These are phyloP conservation scores for Calocybe cyanea DNA, from an alignment of 768 basidiomycete species.

Conservation along the genomic window DNA sequence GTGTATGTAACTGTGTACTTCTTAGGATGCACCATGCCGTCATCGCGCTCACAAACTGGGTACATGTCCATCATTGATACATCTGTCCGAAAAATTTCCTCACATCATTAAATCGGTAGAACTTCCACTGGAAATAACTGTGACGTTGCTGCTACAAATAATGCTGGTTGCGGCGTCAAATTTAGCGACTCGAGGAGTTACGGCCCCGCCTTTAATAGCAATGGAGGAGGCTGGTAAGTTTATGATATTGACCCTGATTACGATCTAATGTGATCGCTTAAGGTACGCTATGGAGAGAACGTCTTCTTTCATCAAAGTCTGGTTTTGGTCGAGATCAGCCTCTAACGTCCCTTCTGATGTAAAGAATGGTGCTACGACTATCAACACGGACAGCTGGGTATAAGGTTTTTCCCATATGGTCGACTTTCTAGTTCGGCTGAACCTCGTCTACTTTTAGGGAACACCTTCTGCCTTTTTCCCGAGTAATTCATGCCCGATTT, in stretches of 20 bases:
- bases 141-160: slow-evolving; percentile 41
- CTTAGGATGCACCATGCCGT: slow-evolving; percentile 52
- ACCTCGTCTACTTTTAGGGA: slow-evolving; percentile 33
- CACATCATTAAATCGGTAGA: slow-evolving; percentile 19
- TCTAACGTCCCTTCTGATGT: slow-evolving; percentile 44
- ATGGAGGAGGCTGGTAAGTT: slow-evolving; percentile 60
- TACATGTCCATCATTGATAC: slow-evolving; percentile 16
- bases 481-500: slow-evolving; percentile 52
- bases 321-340: slow-evolving; percentile 62
- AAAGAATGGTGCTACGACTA: slow-evolving; percentile 30
- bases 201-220: slow-evolving; percentile 53
- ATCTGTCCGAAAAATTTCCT: neutral
- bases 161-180: slow-evolving; percentile 55
- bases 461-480: slow-evolving; percentile 62
- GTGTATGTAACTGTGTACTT: neutral
- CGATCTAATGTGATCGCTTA: neutral
- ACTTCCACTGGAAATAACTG: slow-evolving; percentile 42
- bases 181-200: slow-evolving; percentile 40
- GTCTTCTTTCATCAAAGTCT: slow-evolving; percentile 53
- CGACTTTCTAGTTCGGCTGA: neutral
- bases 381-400: slow-evolving; percentile 56
- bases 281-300: slow-evolving; percentile 69
- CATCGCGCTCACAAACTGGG: slow-evolving; percentile 43
- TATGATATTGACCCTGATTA: neutral
- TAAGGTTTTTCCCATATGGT: slow-evolving; percentile 3